These are phyloP conservation scores for Debaryomyces castellii DNA, from an alignment of 805 yeast species.

Conservation along the genomic window DNA sequence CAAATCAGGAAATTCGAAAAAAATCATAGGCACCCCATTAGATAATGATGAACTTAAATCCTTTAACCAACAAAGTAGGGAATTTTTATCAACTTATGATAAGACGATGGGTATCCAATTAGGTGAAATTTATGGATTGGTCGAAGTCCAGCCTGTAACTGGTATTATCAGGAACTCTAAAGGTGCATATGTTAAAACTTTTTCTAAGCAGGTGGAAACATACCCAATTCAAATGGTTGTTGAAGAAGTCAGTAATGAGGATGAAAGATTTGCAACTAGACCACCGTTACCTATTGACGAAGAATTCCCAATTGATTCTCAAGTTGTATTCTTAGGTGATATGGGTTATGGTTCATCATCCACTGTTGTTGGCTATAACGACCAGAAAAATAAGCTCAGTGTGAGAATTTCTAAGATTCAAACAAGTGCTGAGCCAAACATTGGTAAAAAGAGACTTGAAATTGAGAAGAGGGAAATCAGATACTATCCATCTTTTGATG, in stretches of 20 bases:
- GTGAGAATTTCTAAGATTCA: slow-evolving; percentile 46
- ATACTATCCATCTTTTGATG: slow-evolving; percentile 67
- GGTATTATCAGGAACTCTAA: slow-evolving; percentile 67
- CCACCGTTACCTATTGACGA: slow-evolving; percentile 75
- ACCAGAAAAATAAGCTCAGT: slow-evolving; percentile 41
- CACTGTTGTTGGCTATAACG: slow-evolving; percentile 58
- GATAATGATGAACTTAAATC: slow-evolving; percentile 44
- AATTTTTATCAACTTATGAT: slow-evolving; percentile 43
- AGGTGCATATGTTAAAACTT: slow-evolving; percentile 83
- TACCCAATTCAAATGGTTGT: slow-evolving; percentile 84
- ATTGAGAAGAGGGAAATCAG: slow-evolving; percentile 54
- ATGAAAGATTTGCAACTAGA: slow-evolving; percentile 68
- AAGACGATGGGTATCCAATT: slow-evolving; percentile 62
- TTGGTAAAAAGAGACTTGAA: slow-evolving; percentile 61
- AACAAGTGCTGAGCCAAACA: slow-evolving; percentile 53
- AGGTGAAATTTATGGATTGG: slow-evolving; percentile 55
- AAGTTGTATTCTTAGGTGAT: slow-evolving; percentile 79
- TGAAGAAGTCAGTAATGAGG: slow-evolving; percentile 69
- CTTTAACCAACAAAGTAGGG: slow-evolving; percentile 40
- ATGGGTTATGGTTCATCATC: slow-evolving; percentile 86
- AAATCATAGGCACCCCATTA: slow-evolving; percentile 35
- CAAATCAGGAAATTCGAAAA: slow-evolving; percentile 25
- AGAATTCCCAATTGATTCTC: slow-evolving; percentile 75
- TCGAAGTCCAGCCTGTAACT: slow-evolving; percentile 69
- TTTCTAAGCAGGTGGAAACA: slow-evolving; percentile 47